phyloP scores from a whole-genome alignment of 345 rosid genomes.

The Garcia nutans region DNA sequence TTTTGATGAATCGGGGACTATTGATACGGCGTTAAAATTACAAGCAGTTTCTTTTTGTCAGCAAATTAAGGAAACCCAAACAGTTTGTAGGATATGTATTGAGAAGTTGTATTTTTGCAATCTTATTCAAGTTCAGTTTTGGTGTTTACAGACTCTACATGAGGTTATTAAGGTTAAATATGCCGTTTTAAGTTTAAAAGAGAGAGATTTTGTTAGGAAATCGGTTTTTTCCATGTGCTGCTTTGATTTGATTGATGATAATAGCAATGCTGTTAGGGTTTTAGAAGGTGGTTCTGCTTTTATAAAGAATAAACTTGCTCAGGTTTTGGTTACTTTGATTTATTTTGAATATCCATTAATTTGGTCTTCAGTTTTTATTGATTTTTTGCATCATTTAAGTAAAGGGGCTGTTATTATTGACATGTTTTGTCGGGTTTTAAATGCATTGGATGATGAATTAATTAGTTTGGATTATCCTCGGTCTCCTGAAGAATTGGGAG shows the following conservation, averaged over 20 bases:
- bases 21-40: slow-evolving; percentile 53
- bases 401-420: slow-evolving; percentile 73
- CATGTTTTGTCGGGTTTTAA: slow-evolving; percentile 90
- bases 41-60: slow-evolving; percentile 60
- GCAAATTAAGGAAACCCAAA: slow-evolving; percentile 53
- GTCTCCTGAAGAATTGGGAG: slow-evolving; percentile 56
- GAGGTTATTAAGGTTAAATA: slow-evolving; percentile 65
- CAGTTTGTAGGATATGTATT: slow-evolving; percentile 57
- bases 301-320: slow-evolving; percentile 92
- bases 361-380: slow-evolving; percentile 82
- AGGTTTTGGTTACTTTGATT: slow-evolving; percentile 79
- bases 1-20: slow-evolving; percentile 70
- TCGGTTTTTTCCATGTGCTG: slow-evolving; percentile 75
- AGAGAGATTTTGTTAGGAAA: slow-evolving; percentile 53
- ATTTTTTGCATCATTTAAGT: slow-evolving; percentile 58
- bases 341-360: slow-evolving; percentile 82
- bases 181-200: slow-evolving; percentile 53
- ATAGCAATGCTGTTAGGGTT: slow-evolving; percentile 45
- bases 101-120: slow-evolving; percentile 66
- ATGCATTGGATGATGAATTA: slow-evolving; percentile 84
- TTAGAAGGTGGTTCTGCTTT: slow-evolving; percentile 70
- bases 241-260: slow-evolving; percentile 48
- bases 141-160: slow-evolving; percentile 87
- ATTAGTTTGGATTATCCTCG: slow-evolving; percentile 88
- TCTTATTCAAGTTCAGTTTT: slow-evolving; percentile 79